phyloP scores from a whole-genome alignment of 2,329 filamentous ascomycete genomes.

The Cordyceps pruinosa region DNA sequence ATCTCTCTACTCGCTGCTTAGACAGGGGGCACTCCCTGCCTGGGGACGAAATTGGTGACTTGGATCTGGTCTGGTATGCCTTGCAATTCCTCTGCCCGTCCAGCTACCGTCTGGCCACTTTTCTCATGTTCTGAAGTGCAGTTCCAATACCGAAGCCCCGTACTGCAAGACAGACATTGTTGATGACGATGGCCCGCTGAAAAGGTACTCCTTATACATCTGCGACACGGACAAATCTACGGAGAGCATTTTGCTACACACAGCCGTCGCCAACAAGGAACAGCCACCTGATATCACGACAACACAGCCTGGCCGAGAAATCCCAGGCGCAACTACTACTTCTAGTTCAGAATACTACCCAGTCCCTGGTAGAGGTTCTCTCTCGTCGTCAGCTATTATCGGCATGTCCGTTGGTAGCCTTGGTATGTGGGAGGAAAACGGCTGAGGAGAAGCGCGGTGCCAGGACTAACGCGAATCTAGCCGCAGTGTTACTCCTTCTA shows the following conservation, averaged over 20 bases:
- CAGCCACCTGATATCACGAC: neutral
- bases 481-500: neutral
- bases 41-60: neutral
- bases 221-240: conserved; percentile 17
- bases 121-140: neutral
- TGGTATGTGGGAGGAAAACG: neutral
- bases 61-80: neutral
- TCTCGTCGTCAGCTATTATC: neutral
- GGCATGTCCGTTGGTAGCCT: neutral
- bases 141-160: conserved; percentile 4
- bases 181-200: conserved; percentile 10
- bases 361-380: neutral
- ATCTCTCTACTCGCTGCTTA: neutral
- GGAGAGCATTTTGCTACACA: conserved; percentile 17
- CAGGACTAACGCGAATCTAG: neutral
- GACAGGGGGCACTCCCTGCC: neutral
- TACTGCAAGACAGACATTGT: conserved; percentile 21
- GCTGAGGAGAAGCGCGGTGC: too few species aligned
- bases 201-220: conserved; percentile 18
- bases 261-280: neutral
- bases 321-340: neutral
- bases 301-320: neutral
- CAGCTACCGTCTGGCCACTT: neutral
- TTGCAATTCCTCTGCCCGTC: neutral
- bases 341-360: neutral